Percentiles rank a stretch among this genome's conserved stretches.
Evolutionary conservation across 176 grass and related monocot genomes (phyloP).

Genomic region (Oryza rufipogon): DNA sequence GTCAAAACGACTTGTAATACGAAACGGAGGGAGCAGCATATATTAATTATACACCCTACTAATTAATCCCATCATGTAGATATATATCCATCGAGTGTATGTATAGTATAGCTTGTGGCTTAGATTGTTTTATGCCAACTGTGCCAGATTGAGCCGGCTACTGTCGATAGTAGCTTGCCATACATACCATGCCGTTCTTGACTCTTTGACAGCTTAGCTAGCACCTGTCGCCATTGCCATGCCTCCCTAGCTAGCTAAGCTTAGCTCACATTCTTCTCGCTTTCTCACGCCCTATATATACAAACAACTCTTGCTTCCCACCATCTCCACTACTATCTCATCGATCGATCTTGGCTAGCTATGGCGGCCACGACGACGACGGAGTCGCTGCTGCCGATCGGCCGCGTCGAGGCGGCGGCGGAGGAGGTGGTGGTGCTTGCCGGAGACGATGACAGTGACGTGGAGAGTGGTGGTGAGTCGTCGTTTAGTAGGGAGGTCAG

Average conservation of each 20-base stretch:
- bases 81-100: not conserved
- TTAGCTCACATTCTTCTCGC: not conserved
- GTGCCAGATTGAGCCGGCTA: conserved; percentile 47
- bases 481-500: conserved; percentile 13
- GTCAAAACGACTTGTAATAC: no score
- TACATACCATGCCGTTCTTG: not conserved
- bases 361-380: conserved; percentile 39
- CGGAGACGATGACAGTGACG: not conserved
- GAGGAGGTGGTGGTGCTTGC: not conserved
- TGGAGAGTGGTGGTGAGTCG: not conserved
- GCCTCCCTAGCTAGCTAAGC: not conserved
- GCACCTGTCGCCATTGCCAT: not conserved
- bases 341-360: not conserved
- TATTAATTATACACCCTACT: no score
- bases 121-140: not conserved
- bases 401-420: conserved; percentile 16
- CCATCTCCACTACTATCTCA: not conserved
- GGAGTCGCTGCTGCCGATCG: not conserved
- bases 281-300: conserved; percentile 45
- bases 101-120: not conserved
- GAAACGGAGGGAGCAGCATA: no score
- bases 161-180: conserved; percentile 48
- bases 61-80: no score
- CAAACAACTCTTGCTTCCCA: not conserved
- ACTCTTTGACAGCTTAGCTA: not conserved